Percentiles rank a stretch among this genome's conserved stretches.
phyloP scores from a whole-genome alignment of 1,139 yeast genomes.

The Blastobotrys malaysiensis region DNA sequence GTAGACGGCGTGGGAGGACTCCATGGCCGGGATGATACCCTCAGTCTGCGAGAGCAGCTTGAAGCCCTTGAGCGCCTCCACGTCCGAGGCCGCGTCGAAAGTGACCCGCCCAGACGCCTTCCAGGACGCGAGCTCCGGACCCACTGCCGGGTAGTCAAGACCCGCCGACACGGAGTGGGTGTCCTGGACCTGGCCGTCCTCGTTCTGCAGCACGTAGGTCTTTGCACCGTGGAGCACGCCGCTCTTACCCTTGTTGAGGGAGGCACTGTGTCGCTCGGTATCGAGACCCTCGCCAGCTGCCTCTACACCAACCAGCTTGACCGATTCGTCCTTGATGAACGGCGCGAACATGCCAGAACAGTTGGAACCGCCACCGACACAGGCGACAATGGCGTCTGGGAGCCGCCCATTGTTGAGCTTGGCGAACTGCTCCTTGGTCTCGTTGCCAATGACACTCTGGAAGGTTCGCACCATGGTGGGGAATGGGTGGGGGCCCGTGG shows the following conservation, averaged over 20 bases:
- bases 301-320: constrained; percentile 86
- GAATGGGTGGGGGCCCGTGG: constrained; percentile 98
- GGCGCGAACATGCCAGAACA: constrained; percentile 95
- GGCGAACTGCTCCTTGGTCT: constrained; percentile 85
- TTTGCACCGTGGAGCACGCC: constrained; percentile 99
- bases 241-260: constrained; percentile 84
- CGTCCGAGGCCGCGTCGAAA: constrained; percentile 88
- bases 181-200: constrained; percentile 94
- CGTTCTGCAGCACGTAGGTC: constrained; percentile 84
- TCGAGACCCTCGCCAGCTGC: constrained; percentile 98
- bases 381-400: constrained; percentile 93
- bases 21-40: constrained; percentile 98
- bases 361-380: constrained; percentile 99
- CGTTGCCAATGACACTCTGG: constrained; percentile 95
- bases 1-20: constrained; percentile 90
- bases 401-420: constrained; percentile 70
- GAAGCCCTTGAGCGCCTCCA: constrained; percentile 89
- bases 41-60: constrained; percentile 82
- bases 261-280: constrained; percentile 84
- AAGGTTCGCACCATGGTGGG: constrained; percentile 97
- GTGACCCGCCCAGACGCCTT: constrained; percentile 88
- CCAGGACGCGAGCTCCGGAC: constrained; percentile 97
- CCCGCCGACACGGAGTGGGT: constrained; percentile 99
- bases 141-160: constrained; percentile 97
- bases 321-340: constrained; percentile 73